Evolutionary conservation across 352 stramenopile genomes (phyloP).

Genomic region (Pythium myriotylum): DNA sequence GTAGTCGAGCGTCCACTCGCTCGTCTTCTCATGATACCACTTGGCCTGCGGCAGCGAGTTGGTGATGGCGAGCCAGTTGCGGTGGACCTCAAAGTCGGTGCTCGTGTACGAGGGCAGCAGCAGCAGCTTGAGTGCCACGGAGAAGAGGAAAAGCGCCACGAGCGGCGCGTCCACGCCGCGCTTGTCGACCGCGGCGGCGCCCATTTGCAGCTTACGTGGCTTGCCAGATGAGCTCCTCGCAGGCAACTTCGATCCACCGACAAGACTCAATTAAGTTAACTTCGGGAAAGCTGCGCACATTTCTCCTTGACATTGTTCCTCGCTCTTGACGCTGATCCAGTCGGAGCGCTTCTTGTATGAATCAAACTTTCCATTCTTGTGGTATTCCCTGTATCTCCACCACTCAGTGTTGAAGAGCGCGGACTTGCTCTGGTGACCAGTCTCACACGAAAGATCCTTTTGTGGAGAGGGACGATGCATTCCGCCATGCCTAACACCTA

Average conservation of each 20-base stretch:
- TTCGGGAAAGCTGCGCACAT: too few species aligned
- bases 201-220: neutral
- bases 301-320: too few species aligned
- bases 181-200: conserved; percentile 12
- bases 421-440: too few species aligned
- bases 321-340: too few species aligned
- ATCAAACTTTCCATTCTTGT: too few species aligned
- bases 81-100: conserved; percentile 98
- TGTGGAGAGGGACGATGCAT: too few species aligned
- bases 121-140: conserved; percentile 83
- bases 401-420: too few species aligned
- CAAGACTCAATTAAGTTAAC: neutral
- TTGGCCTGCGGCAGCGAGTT: conserved; percentile 74
- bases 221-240: neutral
- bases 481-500: too few species aligned
- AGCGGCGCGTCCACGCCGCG: conserved; percentile 39
- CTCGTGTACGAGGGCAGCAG: conserved; percentile 93
- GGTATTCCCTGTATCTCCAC: too few species aligned
- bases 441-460: too few species aligned
- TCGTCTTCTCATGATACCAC: conserved; percentile 97
- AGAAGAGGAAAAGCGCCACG: conserved; percentile 50
- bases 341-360: too few species aligned
- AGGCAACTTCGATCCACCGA: neutral
- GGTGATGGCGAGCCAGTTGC: conserved; percentile 98
- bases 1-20: conserved; percentile 98